Evolutionary conservation across 805 yeast genomes (phyloP).

Genomic region (Teunomyces stri): DNA sequence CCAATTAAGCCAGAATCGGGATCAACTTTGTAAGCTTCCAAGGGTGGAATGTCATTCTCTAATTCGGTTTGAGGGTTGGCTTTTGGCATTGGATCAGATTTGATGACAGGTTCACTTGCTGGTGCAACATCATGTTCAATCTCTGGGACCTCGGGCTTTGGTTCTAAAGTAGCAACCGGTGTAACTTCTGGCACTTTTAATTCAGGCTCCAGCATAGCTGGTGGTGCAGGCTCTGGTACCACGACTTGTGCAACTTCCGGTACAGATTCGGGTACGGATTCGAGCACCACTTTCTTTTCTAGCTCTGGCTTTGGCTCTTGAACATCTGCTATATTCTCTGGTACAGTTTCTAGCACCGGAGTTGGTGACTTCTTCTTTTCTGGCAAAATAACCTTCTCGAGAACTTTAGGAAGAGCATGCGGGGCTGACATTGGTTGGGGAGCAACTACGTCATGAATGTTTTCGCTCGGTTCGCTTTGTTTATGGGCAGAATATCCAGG

Average conservation of each 20-base stretch:
- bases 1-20: slow-evolving; percentile 85
- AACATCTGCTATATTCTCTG: too few relatives aligned
- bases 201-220: not conserved
- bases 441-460: not conserved
- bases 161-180: not conserved
- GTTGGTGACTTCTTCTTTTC: too few relatives aligned
- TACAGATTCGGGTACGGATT: not conserved
- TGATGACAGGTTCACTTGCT: not conserved
- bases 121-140: not conserved
- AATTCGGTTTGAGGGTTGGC: not conserved
- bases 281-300: not conserved
- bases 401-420: too few relatives aligned
- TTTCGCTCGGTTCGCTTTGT: not conserved
- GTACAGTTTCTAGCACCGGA: too few relatives aligned
- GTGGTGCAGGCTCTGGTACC: not conserved
- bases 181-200: not conserved
- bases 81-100: slow-evolving; percentile 6
- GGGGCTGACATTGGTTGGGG: not conserved
- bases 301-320: too few relatives aligned
- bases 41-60: slow-evolving; percentile 22
- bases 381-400: too few relatives aligned
- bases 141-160: not conserved
- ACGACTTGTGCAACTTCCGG: not conserved
- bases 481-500: not conserved
- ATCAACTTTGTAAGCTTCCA: slow-evolving; percentile 57